Percentiles rank a stretch among this genome's conserved stretches.
phyloP scores from a whole-genome alignment of 306 rosid species.

The Vigna reflexopilosa region DNA sequence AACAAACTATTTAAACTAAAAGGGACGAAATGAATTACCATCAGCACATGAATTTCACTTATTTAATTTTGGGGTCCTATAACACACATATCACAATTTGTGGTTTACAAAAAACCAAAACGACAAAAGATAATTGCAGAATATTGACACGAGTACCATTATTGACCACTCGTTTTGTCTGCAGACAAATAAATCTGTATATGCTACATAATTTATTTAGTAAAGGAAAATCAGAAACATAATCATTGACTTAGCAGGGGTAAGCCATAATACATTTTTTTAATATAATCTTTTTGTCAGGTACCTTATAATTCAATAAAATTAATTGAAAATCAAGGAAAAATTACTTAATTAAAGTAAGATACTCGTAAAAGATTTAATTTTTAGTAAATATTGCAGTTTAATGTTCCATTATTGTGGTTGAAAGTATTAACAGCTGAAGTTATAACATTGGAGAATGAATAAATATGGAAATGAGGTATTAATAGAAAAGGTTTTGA shows the following conservation, averaged over 20 bases:
- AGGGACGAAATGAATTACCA: neutral
- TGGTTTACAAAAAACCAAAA: neutral
- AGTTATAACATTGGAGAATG: neutral
- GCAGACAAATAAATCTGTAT: neutral
- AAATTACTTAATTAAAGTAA: too few relatives aligned
- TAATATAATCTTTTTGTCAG: too few relatives aligned
- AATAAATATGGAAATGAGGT: neutral
- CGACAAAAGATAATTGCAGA: conserved; percentile 15
- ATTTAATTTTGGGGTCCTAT: neutral
- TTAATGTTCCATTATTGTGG: conserved; percentile 2
- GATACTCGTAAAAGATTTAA: too few relatives aligned
- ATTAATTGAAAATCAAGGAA: too few relatives aligned
- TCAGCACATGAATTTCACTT: neutral
- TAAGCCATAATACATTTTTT: too few relatives aligned
- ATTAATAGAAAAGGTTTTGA: neutral
- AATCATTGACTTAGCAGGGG: neutral
- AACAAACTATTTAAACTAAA: neutral
- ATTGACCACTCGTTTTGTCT: conserved; percentile 5
- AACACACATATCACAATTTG: neutral
- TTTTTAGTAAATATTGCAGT: neutral
- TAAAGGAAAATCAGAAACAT: neutral
- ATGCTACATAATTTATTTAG: neutral
- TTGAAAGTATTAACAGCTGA: neutral
- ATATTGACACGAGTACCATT: conserved; percentile 7
- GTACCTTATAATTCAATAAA: too few relatives aligned